phyloP scores from a whole-genome alignment of 495 filamentous ascomycete species.

The Gamarada debralockiae region DNA sequence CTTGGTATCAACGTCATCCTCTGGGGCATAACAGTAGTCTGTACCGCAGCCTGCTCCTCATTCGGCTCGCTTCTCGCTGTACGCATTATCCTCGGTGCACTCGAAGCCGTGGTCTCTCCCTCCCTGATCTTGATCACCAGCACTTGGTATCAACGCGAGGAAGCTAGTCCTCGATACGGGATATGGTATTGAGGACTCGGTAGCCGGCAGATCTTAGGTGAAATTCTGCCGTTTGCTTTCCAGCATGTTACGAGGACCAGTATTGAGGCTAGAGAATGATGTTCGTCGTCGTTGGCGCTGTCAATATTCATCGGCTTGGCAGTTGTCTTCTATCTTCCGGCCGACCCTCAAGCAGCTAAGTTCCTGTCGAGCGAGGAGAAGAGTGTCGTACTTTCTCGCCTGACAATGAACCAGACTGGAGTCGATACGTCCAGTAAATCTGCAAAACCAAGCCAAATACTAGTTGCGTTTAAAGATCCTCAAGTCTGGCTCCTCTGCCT shows the following conservation, averaged over 20 bases:
- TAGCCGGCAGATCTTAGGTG: constrained; percentile 37
- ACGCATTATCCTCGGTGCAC: constrained; percentile 58
- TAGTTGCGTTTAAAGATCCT: no score
- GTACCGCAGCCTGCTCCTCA: constrained; percentile 43
- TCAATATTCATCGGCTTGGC: no score
- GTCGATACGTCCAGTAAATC: no score
- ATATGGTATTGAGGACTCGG: constrained; percentile 63
- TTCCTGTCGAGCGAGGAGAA: no score
- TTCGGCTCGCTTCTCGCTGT: constrained; percentile 49
- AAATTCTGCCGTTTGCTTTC: constrained; percentile 4
- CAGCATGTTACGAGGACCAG: constrained; percentile 26
- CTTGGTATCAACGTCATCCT: constrained; percentile 54
- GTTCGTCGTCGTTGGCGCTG: no score
- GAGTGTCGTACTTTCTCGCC: no score
- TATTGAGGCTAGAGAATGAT: no score
- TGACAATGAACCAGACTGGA: no score
- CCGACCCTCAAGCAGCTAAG: no score
- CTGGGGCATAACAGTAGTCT: constrained; percentile 53
- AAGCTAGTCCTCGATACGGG: constrained; percentile 41
- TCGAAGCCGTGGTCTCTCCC: constrained; percentile 58
- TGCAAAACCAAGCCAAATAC: no score
- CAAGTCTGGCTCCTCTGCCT: no score
- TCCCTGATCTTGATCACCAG: constrained; percentile 55
- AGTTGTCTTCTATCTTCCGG: no score
- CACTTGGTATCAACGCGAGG: constrained; percentile 60